Percentiles rank a stretch among this genome's conserved stretches.
Evolutionary conservation across 179 eudicot genomes (phyloP).

Genomic region (Gypsophila paniculata): DNA sequence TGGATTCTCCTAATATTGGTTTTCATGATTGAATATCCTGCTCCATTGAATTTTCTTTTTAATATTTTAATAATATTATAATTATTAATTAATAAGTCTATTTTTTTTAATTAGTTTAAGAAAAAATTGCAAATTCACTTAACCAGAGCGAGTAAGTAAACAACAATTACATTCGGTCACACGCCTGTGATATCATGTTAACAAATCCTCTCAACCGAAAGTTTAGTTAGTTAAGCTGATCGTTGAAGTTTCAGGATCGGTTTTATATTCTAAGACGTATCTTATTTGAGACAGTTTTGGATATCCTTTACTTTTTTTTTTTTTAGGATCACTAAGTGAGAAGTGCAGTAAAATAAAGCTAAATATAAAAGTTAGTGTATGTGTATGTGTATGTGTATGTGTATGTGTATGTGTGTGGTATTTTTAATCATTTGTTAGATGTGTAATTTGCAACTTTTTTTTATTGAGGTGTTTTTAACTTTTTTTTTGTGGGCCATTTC

Average conservation of each 20-base stretch:
- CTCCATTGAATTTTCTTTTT: neutral
- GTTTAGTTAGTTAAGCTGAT: too few relatives aligned
- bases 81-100: too few relatives aligned
- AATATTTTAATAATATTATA: neutral
- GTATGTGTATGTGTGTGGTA: too few relatives aligned
- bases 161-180: too few relatives aligned
- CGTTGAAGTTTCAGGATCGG: too few relatives aligned
- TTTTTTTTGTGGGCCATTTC: constrained; percentile 18
- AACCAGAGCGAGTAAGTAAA: too few relatives aligned
- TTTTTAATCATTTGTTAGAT: constrained; percentile 8
- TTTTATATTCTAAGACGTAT: neutral
- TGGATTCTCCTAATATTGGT: too few relatives aligned
- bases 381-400: neutral
- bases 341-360: constrained; percentile 21
- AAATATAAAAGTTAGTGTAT: neutral
- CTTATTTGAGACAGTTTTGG: constrained; percentile 6
- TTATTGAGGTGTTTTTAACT: constrained; percentile 4
- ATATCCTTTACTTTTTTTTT: constrained; percentile 1
- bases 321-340: constrained; percentile 22
- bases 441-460: neutral
- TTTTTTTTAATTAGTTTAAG: too few relatives aligned
- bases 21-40: neutral
- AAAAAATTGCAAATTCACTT: too few relatives aligned
- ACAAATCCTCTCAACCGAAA: too few relatives aligned
- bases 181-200: too few relatives aligned